A percentile compares a stretch with the other conserved stretches of the same genome.
These are phyloP conservation scores for Notholithocarpus densiflorus DNA, from an alignment of 306 rosid genomes.

Conservation along the genomic window DNA sequence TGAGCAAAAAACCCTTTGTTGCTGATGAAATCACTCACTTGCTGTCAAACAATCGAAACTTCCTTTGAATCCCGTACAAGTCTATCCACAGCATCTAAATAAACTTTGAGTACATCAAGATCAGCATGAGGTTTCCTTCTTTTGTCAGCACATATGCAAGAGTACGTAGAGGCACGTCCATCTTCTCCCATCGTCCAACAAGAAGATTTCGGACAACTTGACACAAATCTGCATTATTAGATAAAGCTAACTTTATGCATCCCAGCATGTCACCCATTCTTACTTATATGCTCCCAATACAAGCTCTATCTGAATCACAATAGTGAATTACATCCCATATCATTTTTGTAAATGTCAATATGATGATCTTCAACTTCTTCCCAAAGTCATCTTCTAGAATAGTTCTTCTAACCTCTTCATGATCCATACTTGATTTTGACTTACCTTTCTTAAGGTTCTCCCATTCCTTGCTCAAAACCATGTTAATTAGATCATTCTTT, in stretches of 20 bases:
- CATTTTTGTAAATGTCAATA: not conserved
- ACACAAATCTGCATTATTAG: not conserved
- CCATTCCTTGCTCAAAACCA: not conserved
- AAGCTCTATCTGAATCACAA: not conserved
- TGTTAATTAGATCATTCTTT: not conserved
- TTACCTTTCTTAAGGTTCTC: not conserved
- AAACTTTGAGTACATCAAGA: not conserved
- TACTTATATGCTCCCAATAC: not conserved
- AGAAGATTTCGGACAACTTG: no score
- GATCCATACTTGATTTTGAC: not conserved
- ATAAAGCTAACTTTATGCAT: not conserved
- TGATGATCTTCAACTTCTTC: not conserved
- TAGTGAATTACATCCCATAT: not conserved
- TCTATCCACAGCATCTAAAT: not conserved
- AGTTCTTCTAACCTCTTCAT: not conserved
- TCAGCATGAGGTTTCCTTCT: not conserved
- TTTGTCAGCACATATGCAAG: not conserved
- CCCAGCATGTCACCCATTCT: not conserved
- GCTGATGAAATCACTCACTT: no score
- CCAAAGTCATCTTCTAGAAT: not conserved
- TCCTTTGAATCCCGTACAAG: not conserved
- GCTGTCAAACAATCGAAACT: not conserved
- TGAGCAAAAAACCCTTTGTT: not conserved
- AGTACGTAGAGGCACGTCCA: no score
- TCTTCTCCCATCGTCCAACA: no score